Evolutionary conservation across 2,329 filamentous ascomycete genomes (phyloP).

Genomic region (Cryphonectria japonica): DNA sequence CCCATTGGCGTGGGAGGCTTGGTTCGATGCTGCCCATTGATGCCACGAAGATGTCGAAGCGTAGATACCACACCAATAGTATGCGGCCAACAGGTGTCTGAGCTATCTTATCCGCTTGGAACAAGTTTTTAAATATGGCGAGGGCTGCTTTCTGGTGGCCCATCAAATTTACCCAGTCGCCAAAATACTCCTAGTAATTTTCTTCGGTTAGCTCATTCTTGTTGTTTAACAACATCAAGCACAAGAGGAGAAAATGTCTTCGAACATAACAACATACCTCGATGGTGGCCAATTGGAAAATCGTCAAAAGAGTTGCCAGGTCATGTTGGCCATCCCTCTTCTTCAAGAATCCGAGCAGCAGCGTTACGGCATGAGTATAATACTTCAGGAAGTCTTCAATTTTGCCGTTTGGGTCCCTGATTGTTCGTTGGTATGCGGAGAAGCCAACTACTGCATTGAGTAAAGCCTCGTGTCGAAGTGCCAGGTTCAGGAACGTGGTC

Average conservation of each 20-base stretch:
- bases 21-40: constrained; percentile 81
- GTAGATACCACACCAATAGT: constrained; percentile 85
- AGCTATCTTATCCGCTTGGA: constrained; percentile 75
- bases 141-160: constrained; percentile 90
- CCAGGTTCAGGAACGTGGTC: constrained; percentile 70
- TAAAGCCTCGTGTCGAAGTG: constrained; percentile 75
- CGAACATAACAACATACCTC: constrained; percentile 61
- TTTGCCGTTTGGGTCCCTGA: constrained; percentile 71
- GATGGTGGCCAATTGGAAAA: constrained; percentile 89
- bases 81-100: constrained; percentile 71
- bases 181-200: constrained; percentile 76
- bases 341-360: constrained; percentile 73
- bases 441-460: constrained; percentile 88
- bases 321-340: constrained; percentile 68
- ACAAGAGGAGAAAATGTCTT: too few relatives aligned
- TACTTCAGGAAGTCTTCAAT: constrained; percentile 84
- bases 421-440: constrained; percentile 80
- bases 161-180: constrained; percentile 92
- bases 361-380: constrained; percentile 84
- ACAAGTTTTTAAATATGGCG: constrained; percentile 76
- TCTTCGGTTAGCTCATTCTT: constrained; percentile 16
- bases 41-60: constrained; percentile 84
- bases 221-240: background rate
- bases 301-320: constrained; percentile 78
- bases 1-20: constrained; percentile 78